Evolutionary conservation across 169 alveolate genomes (phyloP).

Genomic region (Plasmodium reichenowi): DNA sequence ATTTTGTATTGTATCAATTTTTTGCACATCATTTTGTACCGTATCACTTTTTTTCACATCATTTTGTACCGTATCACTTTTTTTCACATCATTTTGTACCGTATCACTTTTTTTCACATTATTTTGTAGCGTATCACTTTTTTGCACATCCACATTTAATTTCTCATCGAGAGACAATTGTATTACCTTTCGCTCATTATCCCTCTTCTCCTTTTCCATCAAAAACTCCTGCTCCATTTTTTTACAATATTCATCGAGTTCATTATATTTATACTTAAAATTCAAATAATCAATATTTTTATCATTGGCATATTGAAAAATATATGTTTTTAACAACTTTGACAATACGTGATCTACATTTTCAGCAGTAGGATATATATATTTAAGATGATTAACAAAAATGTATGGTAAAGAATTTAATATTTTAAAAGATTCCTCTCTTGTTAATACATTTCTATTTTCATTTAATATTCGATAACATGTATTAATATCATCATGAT

Average conservation of each 20-base stretch:
- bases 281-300: slow-evolving; percentile 56
- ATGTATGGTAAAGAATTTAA: slow-evolving; percentile 80
- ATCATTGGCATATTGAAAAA: slow-evolving; percentile 81
- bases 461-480: slow-evolving; percentile 80
- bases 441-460: slow-evolving; percentile 80
- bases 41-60: not conserved
- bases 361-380: slow-evolving; percentile 79
- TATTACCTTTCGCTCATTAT: too few species aligned
- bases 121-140: not conserved
- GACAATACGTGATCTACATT: slow-evolving; percentile 79
- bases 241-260: slow-evolving; percentile 48
- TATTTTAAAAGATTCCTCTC: slow-evolving; percentile 79
- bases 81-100: not conserved
- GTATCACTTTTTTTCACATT: not conserved
- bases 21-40: not conserved
- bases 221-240: slow-evolving; percentile 7
- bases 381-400: slow-evolving; percentile 77
- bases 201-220: not conserved
- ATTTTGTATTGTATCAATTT: not conserved
- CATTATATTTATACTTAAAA: slow-evolving; percentile 59
- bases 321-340: slow-evolving; percentile 80
- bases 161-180: not conserved
- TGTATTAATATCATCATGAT: slow-evolving; percentile 84
- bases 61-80: not conserved
- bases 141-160: not conserved